Evolutionary conservation across 1,284 basidiomycete species (phyloP), one percentile per base, ranked within the genome.

Genomic region (Pterulicium gracile): DNA sequence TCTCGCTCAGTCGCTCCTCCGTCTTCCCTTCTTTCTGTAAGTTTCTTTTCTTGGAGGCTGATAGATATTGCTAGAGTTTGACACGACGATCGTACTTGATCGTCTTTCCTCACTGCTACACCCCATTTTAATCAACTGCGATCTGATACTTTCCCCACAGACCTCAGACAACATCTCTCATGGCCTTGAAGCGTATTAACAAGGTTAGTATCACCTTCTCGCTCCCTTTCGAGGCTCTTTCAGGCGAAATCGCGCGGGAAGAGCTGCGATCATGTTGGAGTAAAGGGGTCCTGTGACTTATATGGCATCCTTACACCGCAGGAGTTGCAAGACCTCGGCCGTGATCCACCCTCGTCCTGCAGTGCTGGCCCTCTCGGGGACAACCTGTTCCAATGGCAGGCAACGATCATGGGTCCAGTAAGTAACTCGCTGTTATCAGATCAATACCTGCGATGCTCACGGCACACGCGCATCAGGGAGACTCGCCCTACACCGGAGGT

Each of bases 181-280:
- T 95, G 93, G 92, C 93, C 61, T 77, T 96, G 58, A 95, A 94
- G 78, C 92, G 93, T 77, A 97, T 97, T 75, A 95, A 93, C 87
- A 96, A 95, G 86, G 93, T 92, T 53, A 48, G 79, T 58, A 32
- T 44, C 23, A 49, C 27, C 49, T 51, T 20, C 14, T 36, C 50
- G 45, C 24, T 44, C 39, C n/a, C n/a, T n/a, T n/a, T n/a, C n/a
- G n/a, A n/a, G n/a, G n/a, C n/a, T n/a, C n/a, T n/a, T n/a, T n/a
- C n/a, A n/a, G n/a, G n/a, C n/a, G n/a, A n/a, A n/a, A n/a, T n/a
- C n/a, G n/a, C n/a, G n/a, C n/a, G n/a, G n/a, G n/a, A n/a, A n/a
- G n/a, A n/a, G n/a, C n/a, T n/a, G n/a, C n/a, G n/a, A n/a, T n/a
- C n/a, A n/a, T n/a, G 42, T 47, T 45, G 40, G 45, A 47, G 45